Evolutionary conservation across 106 monocot species (phyloP), one percentile per base, ranked within the genome.

Genomic region (Dioscorea alata): DNA sequence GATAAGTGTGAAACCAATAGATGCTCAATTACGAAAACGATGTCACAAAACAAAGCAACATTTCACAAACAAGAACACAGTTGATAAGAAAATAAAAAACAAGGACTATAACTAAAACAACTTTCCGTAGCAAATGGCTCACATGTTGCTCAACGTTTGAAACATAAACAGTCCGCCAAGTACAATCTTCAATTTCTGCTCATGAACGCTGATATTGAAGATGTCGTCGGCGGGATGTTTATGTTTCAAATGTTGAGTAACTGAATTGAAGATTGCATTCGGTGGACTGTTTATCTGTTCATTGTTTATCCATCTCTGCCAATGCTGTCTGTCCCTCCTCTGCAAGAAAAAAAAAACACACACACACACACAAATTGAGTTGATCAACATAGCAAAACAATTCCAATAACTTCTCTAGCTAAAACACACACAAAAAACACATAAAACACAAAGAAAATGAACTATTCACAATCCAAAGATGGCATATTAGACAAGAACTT

Each of bases 91-190:
- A 69, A 13, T n/a, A 24, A 31, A 61, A 17, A 61, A 6, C 59
- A 66, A 23, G 31, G 2, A 22, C 42, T 42, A 42, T 0, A 42
- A 42, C 42, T 42, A 28, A n/a, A 28, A 1, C 28, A 42, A 18
- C 17, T 62, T 53, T 19, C 13, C 13, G 57, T 20, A 31, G 48
- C 23, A 12, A 58, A 35, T 4, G 25, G 25, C 86, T 91, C 70
- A 94, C 94, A 77, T 85, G 73, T 52, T 75, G 86, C 84, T 91
- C 95, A 57, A 95, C 86, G 52, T 95, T 91, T 71, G 88, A 88
- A 49, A 95, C 88, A 78, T 95, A 95, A 9, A 95, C 82, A 69
- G 95, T 95, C 50, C 91, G 68, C 70, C 88, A 73, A 68, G 91
- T 86, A 48, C 83, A 79, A 14, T 88, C 91, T 66, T 91, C 91